Evolutionary conservation across 495 filamentous ascomycete species (phyloP), one percentile per base, ranked within the genome.

Genomic region (Xylaria sp.): DNA sequence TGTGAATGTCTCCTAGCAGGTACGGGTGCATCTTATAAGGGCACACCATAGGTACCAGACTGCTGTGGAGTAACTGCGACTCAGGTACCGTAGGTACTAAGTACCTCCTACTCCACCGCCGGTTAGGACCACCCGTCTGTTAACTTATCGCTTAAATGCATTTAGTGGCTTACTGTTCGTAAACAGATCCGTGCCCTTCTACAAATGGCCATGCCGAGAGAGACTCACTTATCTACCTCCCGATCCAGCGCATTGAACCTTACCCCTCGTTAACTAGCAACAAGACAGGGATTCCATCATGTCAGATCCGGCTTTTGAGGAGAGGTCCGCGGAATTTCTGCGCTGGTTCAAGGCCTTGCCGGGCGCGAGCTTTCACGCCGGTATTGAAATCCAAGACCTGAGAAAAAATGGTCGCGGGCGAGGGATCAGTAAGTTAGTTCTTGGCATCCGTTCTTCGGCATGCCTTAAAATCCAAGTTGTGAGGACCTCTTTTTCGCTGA

Each of bases 311-410:
- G 48, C 71, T 1, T 86, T 86, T 61, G 72, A 78, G 17, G 71
- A 71, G 17, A 75, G 71, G 17, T 80, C 84, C 2, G 71, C 78
- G 8, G 63, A 48, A 2, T 86, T 86, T 70, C 61, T 85, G 21
- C 53, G 75, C 17, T 86, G 84, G 84, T 86, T 86, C 72, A 74
- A 69, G 41, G 52, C 73, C 8, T 78, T 80, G 64, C 84, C 82
- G 0, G 84, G 84, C 5, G 80, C 84, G 4, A 85, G 80, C 31
- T 85, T 86, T 63, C 82, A 83, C 67, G 61, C 72, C 0, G 75
- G 82, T 48, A 85, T 85, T 64, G 66, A 77, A 50, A 81, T 86
- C n/a, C 69, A 74, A 58, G 84, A 86, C 72, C 72, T 86, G 21
- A 77, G 84, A 26, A 61, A 65, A 0, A 74, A 70, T 2, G 76